phyloP scores from a whole-genome alignment of 1,284 basidiomycete genomes.

The Hymenochaete sp. region DNA sequence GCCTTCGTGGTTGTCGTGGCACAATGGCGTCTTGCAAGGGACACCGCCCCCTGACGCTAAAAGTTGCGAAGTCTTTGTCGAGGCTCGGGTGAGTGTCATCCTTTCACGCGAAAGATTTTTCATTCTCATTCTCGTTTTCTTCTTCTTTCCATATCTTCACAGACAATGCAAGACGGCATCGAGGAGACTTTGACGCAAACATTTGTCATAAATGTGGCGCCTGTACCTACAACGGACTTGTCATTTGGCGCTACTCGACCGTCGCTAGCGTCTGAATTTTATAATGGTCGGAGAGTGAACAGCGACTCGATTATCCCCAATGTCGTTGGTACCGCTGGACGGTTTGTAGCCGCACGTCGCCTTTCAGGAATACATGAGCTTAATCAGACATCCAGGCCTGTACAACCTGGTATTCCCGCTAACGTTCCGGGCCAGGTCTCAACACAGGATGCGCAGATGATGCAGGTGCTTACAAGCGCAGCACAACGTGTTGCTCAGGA shows the following conservation, averaged over 20 bases:
- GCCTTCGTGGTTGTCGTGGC: constrained; percentile 85
- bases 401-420: constrained; percentile 6
- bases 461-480: constrained; percentile 64
- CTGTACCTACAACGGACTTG: constrained; percentile 55
- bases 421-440: constrained; percentile 22
- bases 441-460: constrained; percentile 51
- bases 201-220: constrained; percentile 64
- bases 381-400: too few species aligned
- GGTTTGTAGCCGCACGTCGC: constrained; percentile 26
- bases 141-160: not conserved
- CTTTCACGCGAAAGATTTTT: not conserved
- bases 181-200: constrained; percentile 59
- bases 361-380: constrained; percentile 19
- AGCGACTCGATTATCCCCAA: constrained; percentile 47
- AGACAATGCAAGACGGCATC: constrained; percentile 66
- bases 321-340: constrained; percentile 24
- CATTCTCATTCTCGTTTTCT: not conserved
- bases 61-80: constrained; percentile 60
- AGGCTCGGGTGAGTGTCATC: constrained; percentile 51
- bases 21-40: constrained; percentile 68
- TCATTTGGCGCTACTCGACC: constrained; percentile 49
- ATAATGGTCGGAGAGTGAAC: constrained; percentile 46
- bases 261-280: constrained; percentile 46
- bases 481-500: constrained; percentile 68
- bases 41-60: constrained; percentile 64